Conservation (phyloP, 2,329 filamentous ascomycete species). For the Botryotinia globosa region DNA sequence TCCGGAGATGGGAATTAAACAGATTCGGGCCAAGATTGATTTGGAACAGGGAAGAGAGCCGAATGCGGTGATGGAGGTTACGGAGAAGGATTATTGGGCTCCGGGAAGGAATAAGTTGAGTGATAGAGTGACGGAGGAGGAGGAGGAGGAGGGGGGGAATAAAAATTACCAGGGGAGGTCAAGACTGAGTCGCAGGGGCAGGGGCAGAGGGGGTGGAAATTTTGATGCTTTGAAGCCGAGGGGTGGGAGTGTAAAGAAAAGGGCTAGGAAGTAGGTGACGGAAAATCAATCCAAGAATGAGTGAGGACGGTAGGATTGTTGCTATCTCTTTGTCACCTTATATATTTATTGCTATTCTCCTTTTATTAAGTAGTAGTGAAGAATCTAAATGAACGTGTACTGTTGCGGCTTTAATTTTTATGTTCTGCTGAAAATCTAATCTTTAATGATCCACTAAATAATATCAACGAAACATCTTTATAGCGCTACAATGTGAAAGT, state of each 20-base stretch:
- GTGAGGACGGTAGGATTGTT: not conserved
- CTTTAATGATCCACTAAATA: not conserved
- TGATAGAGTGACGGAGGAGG: not conserved
- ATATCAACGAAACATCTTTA: not conserved
- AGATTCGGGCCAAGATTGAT: slow-evolving; percentile 10
- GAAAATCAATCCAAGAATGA: not conserved
- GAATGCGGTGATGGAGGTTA: not conserved
- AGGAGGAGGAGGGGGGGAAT: too few species aligned
- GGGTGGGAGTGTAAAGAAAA: not conserved
- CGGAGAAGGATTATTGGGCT: slow-evolving; percentile 6
- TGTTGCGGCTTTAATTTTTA: not conserved
- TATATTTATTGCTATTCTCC: not conserved
- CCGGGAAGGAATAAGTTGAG: not conserved
- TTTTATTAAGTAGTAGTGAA: not conserved
- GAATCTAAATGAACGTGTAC: not conserved
- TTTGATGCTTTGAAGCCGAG: not conserved
- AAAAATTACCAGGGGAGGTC: not conserved
- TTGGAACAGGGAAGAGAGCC: not conserved
- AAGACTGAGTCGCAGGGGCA: not conserved
- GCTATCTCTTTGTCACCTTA: not conserved
- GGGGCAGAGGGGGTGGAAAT: not conserved
- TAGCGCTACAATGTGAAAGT: not conserved
- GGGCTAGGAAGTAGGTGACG: not conserved
- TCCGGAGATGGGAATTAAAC: not conserved
- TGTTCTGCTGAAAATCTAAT: not conserved